Conservation (phyloP, 139 green algal species). For the Diplosphaera chodatii region DNA sequence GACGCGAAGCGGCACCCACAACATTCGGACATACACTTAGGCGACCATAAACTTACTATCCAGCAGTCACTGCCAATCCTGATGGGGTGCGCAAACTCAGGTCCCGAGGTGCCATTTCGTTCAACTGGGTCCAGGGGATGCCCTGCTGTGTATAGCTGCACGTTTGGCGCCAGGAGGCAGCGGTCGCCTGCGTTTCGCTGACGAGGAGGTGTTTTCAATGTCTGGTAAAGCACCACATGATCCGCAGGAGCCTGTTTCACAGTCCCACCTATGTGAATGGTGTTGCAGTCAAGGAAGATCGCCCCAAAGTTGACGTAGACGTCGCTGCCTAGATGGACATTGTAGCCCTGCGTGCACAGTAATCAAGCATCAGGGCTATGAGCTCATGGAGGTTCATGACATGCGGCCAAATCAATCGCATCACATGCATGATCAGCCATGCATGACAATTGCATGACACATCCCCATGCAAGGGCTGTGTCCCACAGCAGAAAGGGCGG, state of each 20-base stretch:
- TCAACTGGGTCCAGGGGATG: slow-evolving; percentile 22
- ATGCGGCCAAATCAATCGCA: too few species aligned
- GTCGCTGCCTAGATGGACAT: slow-evolving; percentile 28
- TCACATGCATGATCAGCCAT: too few species aligned
- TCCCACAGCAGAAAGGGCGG: not conserved
- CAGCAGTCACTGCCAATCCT: slow-evolving; percentile 33
- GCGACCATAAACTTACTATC: too few species aligned
- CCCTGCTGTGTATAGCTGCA: slow-evolving; percentile 32
- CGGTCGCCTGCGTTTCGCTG: slow-evolving; percentile 19
- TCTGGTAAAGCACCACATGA: too few species aligned
- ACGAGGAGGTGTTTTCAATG: too few species aligned
- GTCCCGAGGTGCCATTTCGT: slow-evolving; percentile 14
- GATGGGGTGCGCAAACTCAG: slow-evolving; percentile 31
- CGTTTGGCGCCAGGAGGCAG: slow-evolving; percentile 36
- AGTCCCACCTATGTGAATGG: slow-evolving; percentile 21
- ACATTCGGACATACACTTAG: too few species aligned
- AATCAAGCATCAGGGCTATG: too few species aligned
- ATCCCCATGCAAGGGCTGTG: not conserved
- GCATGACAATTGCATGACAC: too few species aligned
- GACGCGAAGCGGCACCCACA: too few species aligned
- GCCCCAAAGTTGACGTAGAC: slow-evolving; percentile 36
- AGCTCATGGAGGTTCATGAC: too few species aligned
- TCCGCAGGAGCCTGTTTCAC: too few species aligned
- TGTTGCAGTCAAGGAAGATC: slow-evolving; percentile 33
- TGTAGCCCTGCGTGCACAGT: slow-evolving; percentile 24